Conservation (phyloP, 2,329 filamentous ascomycete species). For the Trichoderma sp. region DNA sequence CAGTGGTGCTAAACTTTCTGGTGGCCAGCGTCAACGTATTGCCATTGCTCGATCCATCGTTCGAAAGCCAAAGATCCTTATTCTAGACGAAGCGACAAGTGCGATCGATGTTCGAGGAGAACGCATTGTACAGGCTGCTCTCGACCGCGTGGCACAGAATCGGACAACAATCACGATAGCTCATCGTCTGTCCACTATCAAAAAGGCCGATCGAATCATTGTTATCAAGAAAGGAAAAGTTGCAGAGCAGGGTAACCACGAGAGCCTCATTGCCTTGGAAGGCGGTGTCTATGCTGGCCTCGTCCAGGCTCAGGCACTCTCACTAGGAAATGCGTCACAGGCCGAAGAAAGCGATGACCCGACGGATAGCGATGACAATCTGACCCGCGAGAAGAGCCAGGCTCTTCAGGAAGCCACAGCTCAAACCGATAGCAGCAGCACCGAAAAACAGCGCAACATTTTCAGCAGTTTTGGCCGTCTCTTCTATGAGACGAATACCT, state of each 20-base stretch:
- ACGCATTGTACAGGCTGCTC: constrained; percentile 63
- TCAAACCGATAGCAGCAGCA: constrained; percentile 27
- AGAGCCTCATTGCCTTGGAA: constrained; percentile 63
- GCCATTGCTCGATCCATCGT: constrained; percentile 77
- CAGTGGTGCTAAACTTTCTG: constrained; percentile 73
- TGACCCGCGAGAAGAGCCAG: constrained; percentile 50
- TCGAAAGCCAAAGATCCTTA: constrained; percentile 68
- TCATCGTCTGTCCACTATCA: constrained; percentile 73
- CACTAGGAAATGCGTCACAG: constrained; percentile 51
- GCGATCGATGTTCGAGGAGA: constrained; percentile 60
- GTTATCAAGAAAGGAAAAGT: constrained; percentile 72
- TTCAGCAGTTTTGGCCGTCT: constrained; percentile 57
- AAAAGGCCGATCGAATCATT: constrained; percentile 75
- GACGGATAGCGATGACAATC: constrained; percentile 38
- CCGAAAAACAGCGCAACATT: constrained; percentile 46
- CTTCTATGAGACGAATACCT: constrained; percentile 56
- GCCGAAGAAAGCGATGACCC: constrained; percentile 40
- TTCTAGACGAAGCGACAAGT: constrained; percentile 77
- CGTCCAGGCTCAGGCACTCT: constrained; percentile 64
- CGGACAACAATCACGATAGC: constrained; percentile 75
- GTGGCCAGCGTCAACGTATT: constrained; percentile 83
- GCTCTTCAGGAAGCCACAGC: constrained; percentile 40
- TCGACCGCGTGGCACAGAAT: constrained; percentile 61
- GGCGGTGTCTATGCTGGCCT: constrained; percentile 67
- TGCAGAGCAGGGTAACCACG: constrained; percentile 74